Evolutionary conservation across 345 rosid genomes (phyloP).

Genomic region (Dipteronia dyeriana): DNA sequence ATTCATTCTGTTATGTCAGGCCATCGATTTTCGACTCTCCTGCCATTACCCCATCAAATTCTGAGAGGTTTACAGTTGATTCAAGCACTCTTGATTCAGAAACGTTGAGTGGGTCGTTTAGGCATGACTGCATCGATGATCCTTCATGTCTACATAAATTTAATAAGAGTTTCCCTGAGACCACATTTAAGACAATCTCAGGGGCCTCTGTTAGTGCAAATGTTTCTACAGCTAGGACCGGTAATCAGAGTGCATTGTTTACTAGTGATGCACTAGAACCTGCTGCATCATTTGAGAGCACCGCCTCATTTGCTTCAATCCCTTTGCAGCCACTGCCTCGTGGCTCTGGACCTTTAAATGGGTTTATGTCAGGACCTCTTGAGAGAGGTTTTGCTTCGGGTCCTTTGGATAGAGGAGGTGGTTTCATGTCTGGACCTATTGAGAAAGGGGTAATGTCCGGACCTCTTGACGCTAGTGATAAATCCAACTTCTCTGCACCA

Average conservation of each 20-base stretch:
- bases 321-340: conserved; percentile 94
- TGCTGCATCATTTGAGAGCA: conserved; percentile 96
- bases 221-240: conserved; percentile 92
- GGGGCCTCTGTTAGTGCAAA: conserved; percentile 99
- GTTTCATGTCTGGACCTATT: conserved; percentile 96
- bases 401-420: conserved; percentile 79
- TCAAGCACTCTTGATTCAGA: conserved; percentile 95
- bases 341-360: conserved; percentile 81
- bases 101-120: conserved; percentile 77
- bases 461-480: conserved; percentile 80
- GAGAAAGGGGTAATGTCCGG: conserved; percentile 97
- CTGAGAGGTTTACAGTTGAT: conserved; percentile 94
- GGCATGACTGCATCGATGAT: conserved; percentile 78
- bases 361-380: conserved; percentile 93
- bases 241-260: conserved; percentile 70
- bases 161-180: conserved; percentile 68
- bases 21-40: conserved; percentile 85
- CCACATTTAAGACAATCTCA: conserved; percentile 90
- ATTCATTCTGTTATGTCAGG: conserved; percentile 95
- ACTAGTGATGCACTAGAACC: conserved; percentile 79
- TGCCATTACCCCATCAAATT: conserved; percentile 84
- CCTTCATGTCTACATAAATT: conserved; percentile 54
- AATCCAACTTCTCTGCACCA: conserved; percentile 92
- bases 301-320: conserved; percentile 87
- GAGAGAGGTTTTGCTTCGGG: conserved; percentile 93